A percentile compares a stretch with the other conserved stretches of the same genome.
These are phyloP conservation scores for Stentor coeruleus DNA, from an alignment of 73 alveolate species.

Conservation along the genomic window DNA sequence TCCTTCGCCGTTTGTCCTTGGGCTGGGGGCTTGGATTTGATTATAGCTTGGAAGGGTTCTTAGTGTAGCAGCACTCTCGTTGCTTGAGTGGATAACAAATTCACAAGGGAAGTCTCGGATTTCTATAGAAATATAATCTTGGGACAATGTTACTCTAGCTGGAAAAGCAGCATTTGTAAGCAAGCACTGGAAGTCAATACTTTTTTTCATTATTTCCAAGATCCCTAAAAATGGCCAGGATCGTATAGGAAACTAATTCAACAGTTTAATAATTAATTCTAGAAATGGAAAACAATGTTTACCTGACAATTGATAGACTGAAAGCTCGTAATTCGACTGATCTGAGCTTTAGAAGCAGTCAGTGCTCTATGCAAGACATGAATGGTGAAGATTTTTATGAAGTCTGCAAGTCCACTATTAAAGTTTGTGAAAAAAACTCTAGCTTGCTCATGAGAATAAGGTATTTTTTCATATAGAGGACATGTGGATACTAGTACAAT, in stretches of 20 bases:
- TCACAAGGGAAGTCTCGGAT: background rate
- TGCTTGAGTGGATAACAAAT: background rate
- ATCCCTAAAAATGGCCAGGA: conserved; percentile 1
- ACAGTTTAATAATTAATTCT: too few relatives aligned
- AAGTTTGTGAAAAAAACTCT: background rate
- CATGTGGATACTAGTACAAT: background rate
- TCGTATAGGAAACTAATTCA: too few relatives aligned
- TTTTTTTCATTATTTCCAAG: background rate
- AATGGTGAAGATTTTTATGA: background rate
- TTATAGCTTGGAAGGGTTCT: too few relatives aligned
- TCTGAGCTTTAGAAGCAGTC: background rate
- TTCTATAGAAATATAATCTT: background rate
- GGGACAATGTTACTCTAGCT: background rate
- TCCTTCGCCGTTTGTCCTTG: too few relatives aligned
- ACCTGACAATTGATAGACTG: too few relatives aligned
- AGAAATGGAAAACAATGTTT: too few relatives aligned
- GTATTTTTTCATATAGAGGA: background rate
- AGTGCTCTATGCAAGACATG: background rate
- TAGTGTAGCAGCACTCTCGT: background rate
- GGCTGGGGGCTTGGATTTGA: too few relatives aligned
- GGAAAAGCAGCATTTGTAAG: background rate
- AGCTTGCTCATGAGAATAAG: background rate
- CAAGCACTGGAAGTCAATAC: background rate
- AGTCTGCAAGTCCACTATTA: background rate
- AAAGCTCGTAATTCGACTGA: too few relatives aligned